Base-by-base conservation (phyloP, 768 basidiomycete genomes). In the Holtermannia corniformis region DNA sequence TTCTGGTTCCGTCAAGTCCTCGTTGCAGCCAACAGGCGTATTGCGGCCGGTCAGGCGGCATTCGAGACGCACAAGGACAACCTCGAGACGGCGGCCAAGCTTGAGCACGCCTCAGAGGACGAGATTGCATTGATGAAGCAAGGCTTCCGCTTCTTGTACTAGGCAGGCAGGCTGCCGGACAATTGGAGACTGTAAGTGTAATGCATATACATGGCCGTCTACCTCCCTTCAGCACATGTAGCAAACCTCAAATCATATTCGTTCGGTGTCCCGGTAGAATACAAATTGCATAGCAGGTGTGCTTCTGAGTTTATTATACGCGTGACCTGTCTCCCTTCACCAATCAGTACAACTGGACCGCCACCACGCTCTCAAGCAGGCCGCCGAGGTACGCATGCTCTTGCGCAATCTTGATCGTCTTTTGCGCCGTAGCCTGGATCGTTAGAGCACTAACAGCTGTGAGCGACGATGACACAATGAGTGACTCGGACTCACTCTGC, bases 401-500 rank as follows among this genome's bases (percentile, higher is more conserved):
- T 7, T 7, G 10, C 32, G 32, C 16, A 7, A 7, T 37, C 32
- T 7, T 16, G 16, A 37, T 37, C 16, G 7, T 16, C 7, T 37
- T 16, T 37, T 16, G 32, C 32, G 16, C 32, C 32, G 32, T 16
- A 7, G 7, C 10, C 32, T 16, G 32, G 10, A 37, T 7, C 16
- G 16, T 16, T 16, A 37, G 10, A 16, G 10, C 7, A 16, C 32
- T 37, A 16, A 37, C 32, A 7, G 16, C 10, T 37, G 10, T 7
- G 32, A 7, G 16, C 16, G 32, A 16, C 10, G 10, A 7, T 37
- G 10, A 37, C 16, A 37, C 16, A 37, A 7, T 7, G 10, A 37
- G 19, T 40, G 5, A 63, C 64, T 56, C 47, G 63, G 5, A 63
- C 64, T 56, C 47, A 66, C 60, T 63, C 64, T 5, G 55, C 54